Base-by-base conservation (phyloP, 306 rosid species). In the Coriaria nepalensis region DNA sequence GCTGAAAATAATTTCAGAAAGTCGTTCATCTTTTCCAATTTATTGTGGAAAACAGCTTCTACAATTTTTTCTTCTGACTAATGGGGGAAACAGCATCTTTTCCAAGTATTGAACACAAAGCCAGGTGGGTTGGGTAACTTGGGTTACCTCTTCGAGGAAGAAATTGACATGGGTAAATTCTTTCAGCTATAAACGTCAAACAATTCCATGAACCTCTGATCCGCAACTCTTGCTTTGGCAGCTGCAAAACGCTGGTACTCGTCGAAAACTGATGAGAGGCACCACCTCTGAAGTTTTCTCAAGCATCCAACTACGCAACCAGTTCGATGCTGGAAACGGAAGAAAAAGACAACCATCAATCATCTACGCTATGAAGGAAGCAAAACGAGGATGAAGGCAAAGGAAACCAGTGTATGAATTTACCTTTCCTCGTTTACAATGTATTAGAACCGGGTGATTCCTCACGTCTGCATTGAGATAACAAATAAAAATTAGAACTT, bases 171-270 rank as follows among this genome's bases (percentile, higher is more conserved):
- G 4, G 96, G 86, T 57, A 73, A 44, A 73, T 78, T 78, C 61
- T 74, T 76, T 75, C 85, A 33, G 72, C 72, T 78, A 9, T 94
- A 82, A 69, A 74, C 70, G 53, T 92, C 98, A 61, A 92, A 92
- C 67, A 73, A 56, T 69, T 92, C 98, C 63, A 92, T 77, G 62
- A 86, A 92, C 62, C 94, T 79, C 68, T 82, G 86, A 72, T 92
- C 98, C 29, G 96, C 71, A 66, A 86, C 75, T 80, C 98, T 76
- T 49, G 98, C 88, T 74, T 92, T 92, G 4, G 98, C 93, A 9
- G 98, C 98, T 36, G 98, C 96, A 66, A 82, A 92, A 4, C 96
- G 79, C 59, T 78, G 94, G 75, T 92, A 92, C 67, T 92, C 98
- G 4, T 78, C 86, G 55, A 92, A 85, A 0, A 92, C 81, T 33